phyloP scores from a whole-genome alignment of 2,329 filamentous ascomycete species.

The Emericellopsis cladophorae region DNA sequence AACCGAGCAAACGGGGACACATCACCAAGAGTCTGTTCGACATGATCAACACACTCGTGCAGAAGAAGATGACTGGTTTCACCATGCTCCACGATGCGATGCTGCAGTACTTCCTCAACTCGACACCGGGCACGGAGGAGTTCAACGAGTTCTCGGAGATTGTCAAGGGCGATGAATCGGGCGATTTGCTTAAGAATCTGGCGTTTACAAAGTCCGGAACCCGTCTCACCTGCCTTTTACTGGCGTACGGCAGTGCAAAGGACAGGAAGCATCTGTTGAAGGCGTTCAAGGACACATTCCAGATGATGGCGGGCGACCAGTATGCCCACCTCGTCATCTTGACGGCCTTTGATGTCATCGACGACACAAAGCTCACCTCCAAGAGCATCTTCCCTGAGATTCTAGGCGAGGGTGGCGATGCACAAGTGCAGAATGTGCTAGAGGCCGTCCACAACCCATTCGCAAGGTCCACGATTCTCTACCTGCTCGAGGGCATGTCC shows the following conservation, averaged over 20 bases:
- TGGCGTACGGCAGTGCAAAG: constrained; percentile 81
- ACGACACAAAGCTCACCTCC: constrained; percentile 80
- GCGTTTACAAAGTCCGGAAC: constrained; percentile 88
- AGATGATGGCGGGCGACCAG: constrained; percentile 70
- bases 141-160: constrained; percentile 80
- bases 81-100: constrained; percentile 98
- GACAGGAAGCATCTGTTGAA: constrained; percentile 82
- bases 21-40: constrained; percentile 79
- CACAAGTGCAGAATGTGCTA: constrained; percentile 50
- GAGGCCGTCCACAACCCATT: constrained; percentile 53
- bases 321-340: constrained; percentile 73
- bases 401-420: constrained; percentile 54
- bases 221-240: constrained; percentile 64
- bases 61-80: constrained; percentile 95
- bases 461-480: constrained; percentile 58
- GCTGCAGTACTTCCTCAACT: constrained; percentile 87
- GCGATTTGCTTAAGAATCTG: constrained; percentile 86
- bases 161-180: constrained; percentile 82
- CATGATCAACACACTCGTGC: constrained; percentile 82
- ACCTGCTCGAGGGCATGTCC: constrained; percentile 62
- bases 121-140: constrained; percentile 65
- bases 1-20: constrained; percentile 74
- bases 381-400: constrained; percentile 85
- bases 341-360: constrained; percentile 78
- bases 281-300: constrained; percentile 80